A percentile compares a stretch with the other conserved stretches of the same genome.
Conservation (phyloP, 805 yeast species). For the Pichia gijzeniarum region DNA sequence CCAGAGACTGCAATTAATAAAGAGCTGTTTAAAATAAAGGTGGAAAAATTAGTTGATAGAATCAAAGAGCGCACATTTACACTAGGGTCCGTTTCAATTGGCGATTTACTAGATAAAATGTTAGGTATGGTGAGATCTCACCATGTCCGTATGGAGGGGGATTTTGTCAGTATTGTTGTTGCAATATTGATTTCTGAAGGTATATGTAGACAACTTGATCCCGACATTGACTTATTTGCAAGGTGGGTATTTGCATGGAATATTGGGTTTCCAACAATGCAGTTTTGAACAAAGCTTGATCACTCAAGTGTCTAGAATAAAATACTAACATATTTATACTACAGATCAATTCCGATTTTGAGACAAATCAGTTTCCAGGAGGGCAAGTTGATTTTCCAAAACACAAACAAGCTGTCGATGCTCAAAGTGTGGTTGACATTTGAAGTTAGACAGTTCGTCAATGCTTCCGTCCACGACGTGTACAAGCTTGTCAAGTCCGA, state of each 20-base stretch:
- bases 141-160: slow-evolving; percentile 97
- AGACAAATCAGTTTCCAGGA: slow-evolving; percentile 75
- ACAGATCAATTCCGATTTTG: slow-evolving; percentile 74
- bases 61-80: slow-evolving; percentile 88
- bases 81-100: slow-evolving; percentile 84
- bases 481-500: slow-evolving; percentile 55
- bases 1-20: slow-evolving; percentile 86
- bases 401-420: slow-evolving; percentile 68
- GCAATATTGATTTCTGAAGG: slow-evolving; percentile 91
- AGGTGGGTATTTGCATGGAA: slow-evolving; percentile 68
- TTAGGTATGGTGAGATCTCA: slow-evolving; percentile 86
- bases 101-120: slow-evolving; percentile 83
- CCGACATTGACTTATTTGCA: slow-evolving; percentile 89
- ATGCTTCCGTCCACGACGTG: slow-evolving; percentile 75
- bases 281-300: slow-evolving; percentile 8
- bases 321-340: slow-evolving; percentile 8
- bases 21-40: slow-evolving; percentile 83
- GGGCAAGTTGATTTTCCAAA: slow-evolving; percentile 48
- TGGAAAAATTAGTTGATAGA: slow-evolving; percentile 71
- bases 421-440: slow-evolving; percentile 85
- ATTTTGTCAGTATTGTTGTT: slow-evolving; percentile 90
- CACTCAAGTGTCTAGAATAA: background rate
- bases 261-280: slow-evolving; percentile 32
- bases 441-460: slow-evolving; percentile 82
- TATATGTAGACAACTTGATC: slow-evolving; percentile 89